Percentiles rank a stretch among this genome's conserved stretches.
Conservation (phyloP, 1,284 basidiomycete species). For the Polyporus tsugae region DNA sequence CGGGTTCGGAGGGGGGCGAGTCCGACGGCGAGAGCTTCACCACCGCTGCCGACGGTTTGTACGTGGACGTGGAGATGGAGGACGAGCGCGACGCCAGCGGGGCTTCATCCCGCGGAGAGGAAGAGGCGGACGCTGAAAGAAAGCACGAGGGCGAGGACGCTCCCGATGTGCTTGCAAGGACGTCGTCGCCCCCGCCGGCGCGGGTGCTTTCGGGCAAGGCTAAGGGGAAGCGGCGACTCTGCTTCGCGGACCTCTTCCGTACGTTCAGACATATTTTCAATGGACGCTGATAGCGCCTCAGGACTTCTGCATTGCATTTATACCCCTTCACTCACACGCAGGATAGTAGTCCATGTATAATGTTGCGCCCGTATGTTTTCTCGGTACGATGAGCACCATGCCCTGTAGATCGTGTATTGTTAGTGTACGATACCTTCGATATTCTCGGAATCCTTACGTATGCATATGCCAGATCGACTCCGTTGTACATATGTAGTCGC, state of each 20-base stretch:
- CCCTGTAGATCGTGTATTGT: slow-evolving; percentile 5
- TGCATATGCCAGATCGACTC: slow-evolving; percentile 2
- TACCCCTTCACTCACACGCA: background rate
- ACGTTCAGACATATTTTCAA: slow-evolving; percentile 11
- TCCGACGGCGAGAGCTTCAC: slow-evolving; percentile 8
- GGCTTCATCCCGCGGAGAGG: background rate
- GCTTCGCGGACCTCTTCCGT: slow-evolving; percentile 9
- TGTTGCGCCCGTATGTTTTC: background rate
- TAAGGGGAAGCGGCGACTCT: slow-evolving; percentile 12
- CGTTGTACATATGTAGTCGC: slow-evolving; percentile 1
- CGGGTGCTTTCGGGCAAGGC: slow-evolving; percentile 1
- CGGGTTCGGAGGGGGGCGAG: background rate
- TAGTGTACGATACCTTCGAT: slow-evolving; percentile 10
- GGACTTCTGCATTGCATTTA: slow-evolving; percentile 2
- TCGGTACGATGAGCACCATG: background rate
- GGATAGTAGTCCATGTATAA: slow-evolving; percentile 5
- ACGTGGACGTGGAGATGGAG: background rate
- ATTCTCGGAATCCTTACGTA: background rate
- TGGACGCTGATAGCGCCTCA: background rate
- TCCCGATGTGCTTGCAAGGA: background rate
- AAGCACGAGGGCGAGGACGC: background rate
- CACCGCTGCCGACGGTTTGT: slow-evolving; percentile 8
- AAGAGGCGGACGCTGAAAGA: background rate
- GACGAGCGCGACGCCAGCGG: background rate
- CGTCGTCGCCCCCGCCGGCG: background rate